Conservation (phyloP, 2,329 filamentous ascomycete genomes). For the Cryphonectria nitschkei region DNA sequence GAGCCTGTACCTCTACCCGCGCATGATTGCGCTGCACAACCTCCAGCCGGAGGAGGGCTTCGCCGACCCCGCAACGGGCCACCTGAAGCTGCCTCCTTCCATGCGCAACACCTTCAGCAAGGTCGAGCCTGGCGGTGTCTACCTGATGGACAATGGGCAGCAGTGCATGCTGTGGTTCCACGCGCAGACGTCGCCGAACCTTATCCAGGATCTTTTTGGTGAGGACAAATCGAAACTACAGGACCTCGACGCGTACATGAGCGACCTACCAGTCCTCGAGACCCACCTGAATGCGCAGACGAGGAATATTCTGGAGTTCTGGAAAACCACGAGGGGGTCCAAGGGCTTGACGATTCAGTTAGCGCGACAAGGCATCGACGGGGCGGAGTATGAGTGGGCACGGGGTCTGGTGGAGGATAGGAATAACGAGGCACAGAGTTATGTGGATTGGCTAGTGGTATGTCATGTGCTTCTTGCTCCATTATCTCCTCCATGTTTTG, state of each 20-base stretch:
- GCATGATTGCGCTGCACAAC: constrained; percentile 90
- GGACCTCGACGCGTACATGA: constrained; percentile 78
- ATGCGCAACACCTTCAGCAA: constrained; percentile 84
- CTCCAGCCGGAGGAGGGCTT: constrained; percentile 88
- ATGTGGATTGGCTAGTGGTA: constrained; percentile 92
- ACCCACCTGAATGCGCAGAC: constrained; percentile 95
- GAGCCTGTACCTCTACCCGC: constrained; percentile 90
- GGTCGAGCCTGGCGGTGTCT: constrained; percentile 90
- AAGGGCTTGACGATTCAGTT: constrained; percentile 90
- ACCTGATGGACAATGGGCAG: constrained; percentile 95
- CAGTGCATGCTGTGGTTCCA: constrained; percentile 92
- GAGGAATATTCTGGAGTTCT: constrained; percentile 87
- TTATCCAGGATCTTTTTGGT: constrained; percentile 89
- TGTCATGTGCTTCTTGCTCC: constrained; percentile 1
- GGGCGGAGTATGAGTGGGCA: constrained; percentile 96
- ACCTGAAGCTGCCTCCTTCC: constrained; percentile 80
- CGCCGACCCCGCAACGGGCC: constrained; percentile 81
- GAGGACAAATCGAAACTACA: constrained; percentile 72
- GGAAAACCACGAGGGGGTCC: constrained; percentile 77
- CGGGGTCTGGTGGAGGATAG: constrained; percentile 88
- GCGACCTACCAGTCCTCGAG: constrained; percentile 79
- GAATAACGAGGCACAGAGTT: constrained; percentile 97
- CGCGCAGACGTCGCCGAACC: constrained; percentile 86
- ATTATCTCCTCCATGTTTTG: background rate
- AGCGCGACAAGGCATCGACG: constrained; percentile 89